Conservation (phyloP, 495 filamentous ascomycete genomes). For the Delitschia confertaspora region DNA sequence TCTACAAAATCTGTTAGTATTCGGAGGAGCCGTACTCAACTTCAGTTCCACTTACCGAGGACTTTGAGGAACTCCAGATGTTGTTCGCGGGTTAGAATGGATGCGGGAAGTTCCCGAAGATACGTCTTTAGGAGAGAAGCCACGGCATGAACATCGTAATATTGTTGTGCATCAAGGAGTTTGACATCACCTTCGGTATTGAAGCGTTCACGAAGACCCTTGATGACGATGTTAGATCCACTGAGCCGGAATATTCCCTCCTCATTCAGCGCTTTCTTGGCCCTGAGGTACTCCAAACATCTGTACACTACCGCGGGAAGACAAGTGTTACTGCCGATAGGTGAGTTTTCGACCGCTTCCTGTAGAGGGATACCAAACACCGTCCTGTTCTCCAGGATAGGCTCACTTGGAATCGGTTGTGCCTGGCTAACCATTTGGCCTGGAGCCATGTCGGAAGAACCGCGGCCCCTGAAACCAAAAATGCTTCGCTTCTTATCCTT, state of each 20-base stretch:
- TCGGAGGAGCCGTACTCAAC: neutral
- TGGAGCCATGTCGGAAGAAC: slow-evolving; percentile 48
- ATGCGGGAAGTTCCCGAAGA: slow-evolving; percentile 80
- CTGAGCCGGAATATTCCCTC: slow-evolving; percentile 96
- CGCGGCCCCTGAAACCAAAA: slow-evolving; percentile 67
- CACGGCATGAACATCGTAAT: slow-evolving; percentile 93
- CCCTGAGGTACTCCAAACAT: slow-evolving; percentile 85
- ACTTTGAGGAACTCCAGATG: slow-evolving; percentile 82
- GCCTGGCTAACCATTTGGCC: slow-evolving; percentile 16
- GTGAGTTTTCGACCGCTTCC: slow-evolving; percentile 79
- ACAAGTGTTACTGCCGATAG: slow-evolving; percentile 58
- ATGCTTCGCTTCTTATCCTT: slow-evolving; percentile 91
- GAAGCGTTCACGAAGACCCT: slow-evolving; percentile 80
- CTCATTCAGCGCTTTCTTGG: slow-evolving; percentile 72
- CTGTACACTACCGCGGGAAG: slow-evolving; percentile 95
- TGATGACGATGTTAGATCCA: slow-evolving; percentile 89
- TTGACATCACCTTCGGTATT: slow-evolving; percentile 92
- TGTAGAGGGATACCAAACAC: slow-evolving; percentile 81
- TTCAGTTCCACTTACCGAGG: slow-evolving; percentile 51
- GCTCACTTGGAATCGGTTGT: slow-evolving; percentile 9
- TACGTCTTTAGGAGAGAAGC: slow-evolving; percentile 92
- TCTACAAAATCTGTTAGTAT: slow-evolving; percentile 41
- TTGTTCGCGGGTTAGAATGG: slow-evolving; percentile 81
- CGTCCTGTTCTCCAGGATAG: slow-evolving; percentile 9
- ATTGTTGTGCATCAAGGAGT: slow-evolving; percentile 72